Evolutionary conservation across 129 eudicot species (phyloP), one percentile per base, ranked within the genome.

Genomic region (Chrysanthemum lavandulifolium): DNA sequence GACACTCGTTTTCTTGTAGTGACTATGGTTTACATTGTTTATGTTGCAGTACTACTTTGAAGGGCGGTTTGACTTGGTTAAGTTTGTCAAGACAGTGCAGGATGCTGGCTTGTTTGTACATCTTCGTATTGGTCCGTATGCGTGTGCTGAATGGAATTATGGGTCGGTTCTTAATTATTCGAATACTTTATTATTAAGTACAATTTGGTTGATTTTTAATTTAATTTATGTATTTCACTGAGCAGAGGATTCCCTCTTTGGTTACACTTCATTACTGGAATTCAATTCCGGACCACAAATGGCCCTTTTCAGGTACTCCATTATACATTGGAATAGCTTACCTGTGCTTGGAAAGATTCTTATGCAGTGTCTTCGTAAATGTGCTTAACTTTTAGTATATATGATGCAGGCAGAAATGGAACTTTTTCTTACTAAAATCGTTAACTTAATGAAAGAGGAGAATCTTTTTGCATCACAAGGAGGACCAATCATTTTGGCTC

Each of bases 71-170:
- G 89, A 90, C 78, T 77, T 90, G 31, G 93, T 90, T 76, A 82
- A 70, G 83, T 90, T 90, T 54, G 81, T 90, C 73, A 90, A 85
- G 80, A 73, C 81, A 5, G 96, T 90, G 64, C 88, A 87, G 10
- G 85, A 82, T 68, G 96, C 96, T 72, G 96, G 93, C 48, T 84
- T 90, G 10, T 90, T 73, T 81, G 88, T 90, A 50, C 93, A 90
- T 87, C 83, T 90, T 61, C 80, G 96, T 65, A 90, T 90, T 16
- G 93, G 96, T 23, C 96, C 96, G 12, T 90, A 90, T 79, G 93
- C 87, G 7, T 90, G 96, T 75, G 96, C 96, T 5, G 96, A 90
- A 77, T 90, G 93, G 96, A 90, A 90, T 58, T 90, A 85, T 62
- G 96, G 96, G 92, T 89, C 25, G 3, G 88, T 78, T 73, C 15